Evolutionary conservation across 192 early-diverging fungal genomes (phyloP), one percentile per base, ranked within the genome.

Genomic region (Polychytrium aggregatum): DNA sequence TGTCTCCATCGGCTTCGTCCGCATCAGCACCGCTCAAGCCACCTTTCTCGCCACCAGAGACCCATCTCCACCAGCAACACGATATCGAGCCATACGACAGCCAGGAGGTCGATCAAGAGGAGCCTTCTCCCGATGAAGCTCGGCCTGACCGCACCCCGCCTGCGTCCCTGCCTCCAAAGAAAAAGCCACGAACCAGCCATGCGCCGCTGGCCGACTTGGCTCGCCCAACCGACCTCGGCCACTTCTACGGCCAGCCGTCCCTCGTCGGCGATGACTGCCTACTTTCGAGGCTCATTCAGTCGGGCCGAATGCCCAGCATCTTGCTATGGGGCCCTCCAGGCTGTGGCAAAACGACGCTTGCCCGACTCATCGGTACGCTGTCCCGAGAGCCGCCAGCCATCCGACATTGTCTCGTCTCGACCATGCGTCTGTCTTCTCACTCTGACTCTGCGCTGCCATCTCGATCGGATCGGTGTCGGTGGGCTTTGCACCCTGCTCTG

Each of bases 321-420:
- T 72, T 93, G 6, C 67, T 93, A n/a, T 93, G 82, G 82, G 78
- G 78, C 14, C 60, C 58, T 20, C 74, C 78, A 0, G 78, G 76
- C 7, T 52, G 62, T 1, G 81, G 81, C 16, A 83, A 80, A 41
- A 82, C 80, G 5, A 75, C 76, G 1, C 57, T 79, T 25, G 80
- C 76, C 6, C 63, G 76, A 26, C 68, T 82, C 35, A 78, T 82
- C 39, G 72, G 62, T 50, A 18, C 21, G 29, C 22, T 13, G 8
- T 24, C 7, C 27, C 14, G 20, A 42, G 20, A 7, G 11, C 7
- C 41, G 41, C 7, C 9, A 17, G 11, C 20, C 20, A 9, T 42
- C 41, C 7, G 41, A 8, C 41, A 21, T n/a, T n/a, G n/a, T n/a
- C n/a, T n/a, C n/a, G n/a, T n/a, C n/a, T n/a, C n/a, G 6, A 33